A percentile compares a stretch with the other conserved stretches of the same genome.
Conservation (phyloP, 805 yeast species). For the Zygosaccharomyces pseudorouxii region DNA sequence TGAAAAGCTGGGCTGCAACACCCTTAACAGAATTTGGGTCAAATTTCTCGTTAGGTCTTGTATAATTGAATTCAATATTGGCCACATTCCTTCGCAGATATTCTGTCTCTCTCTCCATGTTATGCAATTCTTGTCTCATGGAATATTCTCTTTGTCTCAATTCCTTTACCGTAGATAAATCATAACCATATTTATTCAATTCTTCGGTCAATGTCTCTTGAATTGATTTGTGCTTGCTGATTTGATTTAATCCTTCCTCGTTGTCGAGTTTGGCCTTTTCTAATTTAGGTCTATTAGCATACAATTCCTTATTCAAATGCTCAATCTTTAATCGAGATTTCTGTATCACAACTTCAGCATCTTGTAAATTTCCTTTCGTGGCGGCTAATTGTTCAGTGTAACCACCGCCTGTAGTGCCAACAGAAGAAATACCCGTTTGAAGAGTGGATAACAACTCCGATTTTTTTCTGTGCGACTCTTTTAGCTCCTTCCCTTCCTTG, state of each 20-base stretch:
- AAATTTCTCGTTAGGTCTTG: conserved; percentile 59
- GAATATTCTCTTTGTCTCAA: conserved; percentile 44
- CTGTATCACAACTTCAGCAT: conserved; percentile 51
- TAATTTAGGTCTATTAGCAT: conserved; percentile 44
- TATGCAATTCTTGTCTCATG: conserved; percentile 43
- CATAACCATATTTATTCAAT: conserved; percentile 53
- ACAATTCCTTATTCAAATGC: conserved; percentile 51
- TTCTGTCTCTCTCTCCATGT: conserved; percentile 46
- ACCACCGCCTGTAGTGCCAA: conserved; percentile 71
- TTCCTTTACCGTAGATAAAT: conserved; percentile 42
- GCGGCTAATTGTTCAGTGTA: conserved; percentile 66
- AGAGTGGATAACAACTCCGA: conserved; percentile 78
- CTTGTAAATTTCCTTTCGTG: conserved; percentile 52
- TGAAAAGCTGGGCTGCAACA: conserved; percentile 80
- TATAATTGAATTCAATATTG: conserved; percentile 69
- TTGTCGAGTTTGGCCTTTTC: conserved; percentile 47
- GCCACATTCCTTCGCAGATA: conserved; percentile 58
- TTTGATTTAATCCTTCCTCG: conserved; percentile 40
- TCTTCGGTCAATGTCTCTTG: conserved; percentile 38
- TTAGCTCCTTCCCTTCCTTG: conserved; percentile 41
- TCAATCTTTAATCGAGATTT: conserved; percentile 55
- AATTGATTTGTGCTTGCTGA: conserved; percentile 37
- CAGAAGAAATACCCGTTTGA: conserved; percentile 84
- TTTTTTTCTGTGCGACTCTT: conserved; percentile 48
- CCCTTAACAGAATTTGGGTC: conserved; percentile 69